Percentiles rank a stretch among this genome's conserved stretches.
Evolutionary conservation across 768 basidiomycete genomes (phyloP).

Genomic region (Clathrus columnatus): DNA sequence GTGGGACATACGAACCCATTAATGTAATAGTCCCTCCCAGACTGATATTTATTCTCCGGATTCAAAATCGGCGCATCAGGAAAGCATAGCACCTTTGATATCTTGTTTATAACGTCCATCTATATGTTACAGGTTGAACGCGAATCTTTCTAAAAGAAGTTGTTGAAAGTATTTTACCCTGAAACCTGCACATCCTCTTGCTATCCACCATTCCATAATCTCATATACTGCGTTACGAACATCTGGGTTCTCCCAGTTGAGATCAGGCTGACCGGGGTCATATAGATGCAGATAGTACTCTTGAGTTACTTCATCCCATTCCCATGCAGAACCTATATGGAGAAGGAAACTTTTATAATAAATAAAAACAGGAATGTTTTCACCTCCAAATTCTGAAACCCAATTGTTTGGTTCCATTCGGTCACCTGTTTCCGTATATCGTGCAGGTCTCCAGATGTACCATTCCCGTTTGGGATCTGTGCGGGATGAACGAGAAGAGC

Average conservation of each 20-base stretch:
- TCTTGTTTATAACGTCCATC: conserved; percentile 68
- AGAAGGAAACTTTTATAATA: neutral
- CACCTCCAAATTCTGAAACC: conserved; percentile 58
- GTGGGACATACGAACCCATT: conserved; percentile 46
- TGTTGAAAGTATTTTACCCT: conserved; percentile 30
- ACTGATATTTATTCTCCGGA: conserved; percentile 43
- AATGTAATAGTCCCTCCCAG: conserved; percentile 42
- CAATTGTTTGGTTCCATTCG: conserved; percentile 66
- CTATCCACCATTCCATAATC: conserved; percentile 67
- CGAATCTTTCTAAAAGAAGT: neutral
- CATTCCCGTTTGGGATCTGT: conserved; percentile 53
- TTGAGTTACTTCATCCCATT: conserved; percentile 50
- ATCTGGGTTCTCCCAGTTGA: conserved; percentile 68
- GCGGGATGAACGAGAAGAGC: conserved; percentile 42
- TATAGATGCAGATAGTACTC: conserved; percentile 73
- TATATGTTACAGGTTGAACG: conserved; percentile 15
- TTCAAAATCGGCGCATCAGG: conserved; percentile 58
- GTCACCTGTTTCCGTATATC: conserved; percentile 41
- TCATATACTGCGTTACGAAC: conserved; percentile 47
- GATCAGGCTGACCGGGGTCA: conserved; percentile 58
- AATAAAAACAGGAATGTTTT: conserved; percentile 5
- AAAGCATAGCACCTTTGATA: conserved; percentile 53
- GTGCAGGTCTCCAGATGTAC: conserved; percentile 67
- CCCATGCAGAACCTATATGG: conserved; percentile 65
- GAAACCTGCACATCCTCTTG: conserved; percentile 68